Percentiles rank a stretch among this genome's conserved stretches.
Conservation (phyloP, 2,329 filamentous ascomycete genomes). For the Apiospora saccharicola region DNA sequence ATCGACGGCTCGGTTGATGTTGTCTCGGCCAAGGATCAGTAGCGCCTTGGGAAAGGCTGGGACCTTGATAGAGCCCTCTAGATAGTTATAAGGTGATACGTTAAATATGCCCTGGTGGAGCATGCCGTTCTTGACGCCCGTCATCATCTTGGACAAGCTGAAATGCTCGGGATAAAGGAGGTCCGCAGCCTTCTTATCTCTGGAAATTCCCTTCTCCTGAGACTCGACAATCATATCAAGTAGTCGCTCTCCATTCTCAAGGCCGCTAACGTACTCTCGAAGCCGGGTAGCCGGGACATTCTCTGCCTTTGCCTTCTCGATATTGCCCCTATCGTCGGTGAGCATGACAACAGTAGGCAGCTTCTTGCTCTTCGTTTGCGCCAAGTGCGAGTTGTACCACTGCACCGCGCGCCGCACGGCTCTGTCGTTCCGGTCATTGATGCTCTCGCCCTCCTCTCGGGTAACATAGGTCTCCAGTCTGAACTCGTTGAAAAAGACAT, state of each 20-base stretch:
- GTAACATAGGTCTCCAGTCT: slow-evolving; percentile 87
- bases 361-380: slow-evolving; percentile 65
- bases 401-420: slow-evolving; percentile 85
- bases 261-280: slow-evolving; percentile 79
- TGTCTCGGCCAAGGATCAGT: slow-evolving; percentile 88
- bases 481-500: slow-evolving; percentile 99
- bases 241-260: slow-evolving; percentile 84
- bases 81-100: slow-evolving; percentile 96
- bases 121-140: slow-evolving; percentile 85
- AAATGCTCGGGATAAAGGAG: slow-evolving; percentile 91
- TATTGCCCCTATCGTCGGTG: slow-evolving; percentile 88
- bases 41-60: slow-evolving; percentile 89
- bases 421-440: slow-evolving; percentile 96
- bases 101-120: slow-evolving; percentile 96
- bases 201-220: slow-evolving; percentile 70
- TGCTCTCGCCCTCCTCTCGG: slow-evolving; percentile 78
- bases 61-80: slow-evolving; percentile 91
- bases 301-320: slow-evolving; percentile 81
- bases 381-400: slow-evolving; percentile 90
- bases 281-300: slow-evolving; percentile 74
- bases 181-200: slow-evolving; percentile 69
- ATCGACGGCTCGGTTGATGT: slow-evolving; percentile 92
- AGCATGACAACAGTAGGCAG: slow-evolving; percentile 88
- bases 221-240: slow-evolving; percentile 92
- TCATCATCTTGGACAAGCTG: slow-evolving; percentile 91